Base-by-base conservation (phyloP, 129 eudicot species). In the Chrysanthemum makinoi region DNA sequence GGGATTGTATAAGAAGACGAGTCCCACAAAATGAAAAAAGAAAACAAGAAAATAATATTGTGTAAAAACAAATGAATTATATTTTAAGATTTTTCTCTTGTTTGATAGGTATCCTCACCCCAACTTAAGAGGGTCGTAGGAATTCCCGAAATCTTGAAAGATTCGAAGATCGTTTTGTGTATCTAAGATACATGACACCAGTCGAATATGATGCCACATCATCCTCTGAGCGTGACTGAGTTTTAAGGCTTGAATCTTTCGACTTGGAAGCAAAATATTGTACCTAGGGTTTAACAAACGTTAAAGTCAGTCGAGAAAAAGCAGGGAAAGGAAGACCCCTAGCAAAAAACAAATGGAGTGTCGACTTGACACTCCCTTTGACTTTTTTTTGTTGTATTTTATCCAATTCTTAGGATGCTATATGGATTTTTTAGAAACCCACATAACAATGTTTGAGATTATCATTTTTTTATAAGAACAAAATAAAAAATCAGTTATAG, bases 251-350 rank as follows among this genome's bases (percentile, higher is more conserved):
- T n/a, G 71, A 85, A 66, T 89, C 96, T 1, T 85, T 79, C 52
- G 89, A 89, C 74, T 11, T 81, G 49, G 88, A 82, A 47, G 78
- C 77, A 2, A 66, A 65, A 11, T 63, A 75, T 74, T 93, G 96
- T 83, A 82, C 84, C 15, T 93, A 96, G 98, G 96, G 96, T 50
- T 64, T 89, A 69, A 96, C 98, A n/a, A 88, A 89, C 79, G 92
- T 89, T 43, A 87, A 79, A 82, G 74, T 84, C 55, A 93, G 89
- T 57, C 77, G 96, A 74, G 98, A 89, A 68, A 92, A 89, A 19
- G 87, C 98, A 1, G 98, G 98, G 30, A 93, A 89, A 76, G 98
- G 98, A 74, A 89, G 98, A 71, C 95, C 98, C 1, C 87, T 44
- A 89, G 56, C 81, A 89, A 87, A 79, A 93, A 93, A 66, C 98